Conservation (phyloP, 2,329 filamentous ascomycete genomes). For the Ophiosphaerella korrae region DNA sequence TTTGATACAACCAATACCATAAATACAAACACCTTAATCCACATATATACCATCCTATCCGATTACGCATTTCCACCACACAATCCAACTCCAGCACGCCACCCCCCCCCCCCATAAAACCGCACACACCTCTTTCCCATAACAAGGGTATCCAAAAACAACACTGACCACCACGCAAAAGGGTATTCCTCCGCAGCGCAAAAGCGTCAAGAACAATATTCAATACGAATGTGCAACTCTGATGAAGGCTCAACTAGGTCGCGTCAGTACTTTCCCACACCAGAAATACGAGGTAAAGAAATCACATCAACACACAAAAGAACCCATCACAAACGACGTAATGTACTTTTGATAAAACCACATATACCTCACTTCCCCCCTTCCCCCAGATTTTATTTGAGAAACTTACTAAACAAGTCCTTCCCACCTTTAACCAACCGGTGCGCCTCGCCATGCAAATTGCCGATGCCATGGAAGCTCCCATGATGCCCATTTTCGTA, state of each 20-base stretch:
- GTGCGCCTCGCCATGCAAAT: slow-evolving; percentile 8
- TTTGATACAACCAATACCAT: no score
- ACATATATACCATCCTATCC: no score
- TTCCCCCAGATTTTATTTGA: slow-evolving; percentile 15
- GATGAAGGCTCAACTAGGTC: slow-evolving; percentile 1
- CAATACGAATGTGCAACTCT: slow-evolving; percentile 2
- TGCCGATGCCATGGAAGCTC: background rate
- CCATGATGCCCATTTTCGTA: slow-evolving; percentile 16
- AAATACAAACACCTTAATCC: no score
- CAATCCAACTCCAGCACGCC: no score
- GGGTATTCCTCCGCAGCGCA: background rate
- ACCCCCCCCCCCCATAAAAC: no score
- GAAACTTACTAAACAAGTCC: slow-evolving; percentile 32
- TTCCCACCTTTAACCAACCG: slow-evolving; percentile 26
- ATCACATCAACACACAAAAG: no score
- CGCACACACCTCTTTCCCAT: no score
- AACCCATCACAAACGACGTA: no score
- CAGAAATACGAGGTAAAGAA: no score
- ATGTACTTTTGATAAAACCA: background rate
- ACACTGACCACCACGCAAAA: background rate
- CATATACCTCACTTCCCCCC: background rate
- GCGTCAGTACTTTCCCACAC: background rate
- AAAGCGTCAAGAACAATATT: background rate
- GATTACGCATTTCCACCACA: no score
- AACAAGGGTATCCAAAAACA: no score